A percentile compares a stretch with the other conserved stretches of the same genome.
These are phyloP conservation scores for Ramicandelaber brevisporus DNA, from an alignment of 192 early-diverging fungal species.

Conservation along the genomic window DNA sequence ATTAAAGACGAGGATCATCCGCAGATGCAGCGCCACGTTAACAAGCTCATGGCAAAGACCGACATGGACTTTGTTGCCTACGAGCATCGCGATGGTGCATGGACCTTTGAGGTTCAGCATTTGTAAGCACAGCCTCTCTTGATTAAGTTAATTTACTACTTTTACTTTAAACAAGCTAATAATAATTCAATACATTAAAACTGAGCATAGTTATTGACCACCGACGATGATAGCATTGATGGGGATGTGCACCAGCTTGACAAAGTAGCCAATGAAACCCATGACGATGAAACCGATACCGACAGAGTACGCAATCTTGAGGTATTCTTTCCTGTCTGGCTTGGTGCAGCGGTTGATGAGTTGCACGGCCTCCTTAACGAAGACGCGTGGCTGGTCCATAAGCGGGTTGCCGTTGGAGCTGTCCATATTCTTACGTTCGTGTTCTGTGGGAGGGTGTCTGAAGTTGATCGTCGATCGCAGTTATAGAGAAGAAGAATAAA, in stretches of 20 bases:
- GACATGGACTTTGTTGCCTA: slow-evolving; percentile 64
- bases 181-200: too few relatives aligned
- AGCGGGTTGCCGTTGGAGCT: slow-evolving; percentile 18
- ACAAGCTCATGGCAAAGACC: slow-evolving; percentile 34
- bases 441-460: too few relatives aligned
- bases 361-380: slow-evolving; percentile 73
- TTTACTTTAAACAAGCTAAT: too few relatives aligned
- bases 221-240: slow-evolving; percentile 99
- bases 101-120: slow-evolving; percentile 82
- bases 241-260: slow-evolving; percentile 99
- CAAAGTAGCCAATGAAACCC: slow-evolving; percentile 93
- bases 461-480: too few relatives aligned
- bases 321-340: slow-evolving; percentile 88
- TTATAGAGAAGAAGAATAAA: too few relatives aligned
- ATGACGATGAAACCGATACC: slow-evolving; percentile 87
- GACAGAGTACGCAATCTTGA: slow-evolving; percentile 79
- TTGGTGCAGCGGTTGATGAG: slow-evolving; percentile 93
- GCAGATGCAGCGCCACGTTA: slow-evolving; percentile 33
- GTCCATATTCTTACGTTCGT: too few relatives aligned
- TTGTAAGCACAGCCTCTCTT: too few relatives aligned
- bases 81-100: slow-evolving; percentile 38
- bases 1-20: slow-evolving; percentile 44
- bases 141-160: too few relatives aligned
- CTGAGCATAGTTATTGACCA: too few relatives aligned
- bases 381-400: slow-evolving; percentile 69